These are phyloP conservation scores for Cutaneotrichosporon sp. DNA, from an alignment of 1,284 basidiomycete species.

Conservation along the genomic window DNA sequence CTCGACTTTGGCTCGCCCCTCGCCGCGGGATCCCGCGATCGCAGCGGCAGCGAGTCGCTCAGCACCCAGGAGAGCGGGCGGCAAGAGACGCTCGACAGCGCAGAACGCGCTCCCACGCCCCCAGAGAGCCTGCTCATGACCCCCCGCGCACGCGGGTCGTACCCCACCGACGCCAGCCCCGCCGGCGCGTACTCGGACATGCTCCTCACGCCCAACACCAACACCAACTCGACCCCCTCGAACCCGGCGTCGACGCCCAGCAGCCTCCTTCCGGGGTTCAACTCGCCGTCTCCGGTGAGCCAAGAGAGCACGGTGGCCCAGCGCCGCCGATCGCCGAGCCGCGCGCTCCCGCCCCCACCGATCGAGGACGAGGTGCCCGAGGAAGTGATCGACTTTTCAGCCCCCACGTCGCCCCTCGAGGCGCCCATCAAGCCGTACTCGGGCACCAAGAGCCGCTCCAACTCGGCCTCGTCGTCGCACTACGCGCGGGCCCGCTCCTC, in stretches of 20 bases:
- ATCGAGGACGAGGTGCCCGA: conserved; percentile 2
- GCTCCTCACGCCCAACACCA: conserved; percentile 11
- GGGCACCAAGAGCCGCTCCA: neutral
- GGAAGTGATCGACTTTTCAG: conserved; percentile 15
- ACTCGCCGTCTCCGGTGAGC: neutral
- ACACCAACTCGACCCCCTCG: neutral
- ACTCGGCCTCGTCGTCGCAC: neutral
- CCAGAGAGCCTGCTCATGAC: neutral
- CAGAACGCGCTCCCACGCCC: neutral
- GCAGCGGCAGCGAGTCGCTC: neutral
- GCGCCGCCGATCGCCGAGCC: neutral
- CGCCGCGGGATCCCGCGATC: neutral
- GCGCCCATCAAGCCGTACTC: neutral
- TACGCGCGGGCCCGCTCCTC: neutral
- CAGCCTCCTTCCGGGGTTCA: neutral
- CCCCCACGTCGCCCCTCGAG: neutral
- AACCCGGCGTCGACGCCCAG: neutral
- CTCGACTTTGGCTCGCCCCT: conserved; percentile 9
- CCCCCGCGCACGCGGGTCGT: neutral
- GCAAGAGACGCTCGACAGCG: neutral
- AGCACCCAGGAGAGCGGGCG: neutral
- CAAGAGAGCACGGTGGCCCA: neutral
- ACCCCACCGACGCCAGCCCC: neutral
- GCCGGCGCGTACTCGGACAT: neutral
- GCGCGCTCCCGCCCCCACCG: neutral